Conservation (phyloP, 148 eudicot species). For the Dianthus caryophyllus region DNA sequence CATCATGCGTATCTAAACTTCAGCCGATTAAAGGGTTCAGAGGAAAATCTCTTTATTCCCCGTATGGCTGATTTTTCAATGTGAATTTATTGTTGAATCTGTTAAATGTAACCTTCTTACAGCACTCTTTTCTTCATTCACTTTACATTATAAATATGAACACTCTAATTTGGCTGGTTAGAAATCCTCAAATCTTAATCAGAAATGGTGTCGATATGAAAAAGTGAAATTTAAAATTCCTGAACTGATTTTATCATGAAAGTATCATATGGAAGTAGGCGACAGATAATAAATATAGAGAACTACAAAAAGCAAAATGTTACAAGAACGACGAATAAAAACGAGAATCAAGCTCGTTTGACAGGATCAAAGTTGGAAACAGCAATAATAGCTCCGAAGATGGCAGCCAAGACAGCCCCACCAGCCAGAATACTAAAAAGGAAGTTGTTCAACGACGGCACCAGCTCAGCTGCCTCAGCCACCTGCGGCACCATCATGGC, state of each 20-base stretch:
- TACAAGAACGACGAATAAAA: neutral
- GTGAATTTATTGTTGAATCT: neutral
- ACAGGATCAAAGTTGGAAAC: constrained; percentile 66
- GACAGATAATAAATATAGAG: constrained; percentile 14
- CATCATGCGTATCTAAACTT: neutral
- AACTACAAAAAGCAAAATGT: too few species aligned
- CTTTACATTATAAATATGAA: neutral
- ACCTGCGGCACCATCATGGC: constrained; percentile 51
- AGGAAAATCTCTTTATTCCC: neutral
- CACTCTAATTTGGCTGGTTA: neutral
- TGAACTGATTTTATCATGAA: constrained; percentile 9
- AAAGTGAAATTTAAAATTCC: constrained; percentile 10
- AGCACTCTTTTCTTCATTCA: neutral
- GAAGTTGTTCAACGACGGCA: constrained; percentile 56
- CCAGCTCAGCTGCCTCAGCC: constrained; percentile 47
- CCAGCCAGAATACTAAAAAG: constrained; percentile 51
- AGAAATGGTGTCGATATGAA: constrained; percentile 1
- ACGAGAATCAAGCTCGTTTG: constrained; percentile 30
- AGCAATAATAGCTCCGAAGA: constrained; percentile 48
- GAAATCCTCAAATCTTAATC: neutral
- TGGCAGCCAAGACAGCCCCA: constrained; percentile 42
- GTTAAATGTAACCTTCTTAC: neutral
- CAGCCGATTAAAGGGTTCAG: neutral
- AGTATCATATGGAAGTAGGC: constrained; percentile 16
- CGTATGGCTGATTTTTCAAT: neutral